Percentiles rank a stretch among this genome's conserved stretches.
phyloP scores from a whole-genome alignment of 2,329 filamentous ascomycete species.

The Arthroderma uncinatum region DNA sequence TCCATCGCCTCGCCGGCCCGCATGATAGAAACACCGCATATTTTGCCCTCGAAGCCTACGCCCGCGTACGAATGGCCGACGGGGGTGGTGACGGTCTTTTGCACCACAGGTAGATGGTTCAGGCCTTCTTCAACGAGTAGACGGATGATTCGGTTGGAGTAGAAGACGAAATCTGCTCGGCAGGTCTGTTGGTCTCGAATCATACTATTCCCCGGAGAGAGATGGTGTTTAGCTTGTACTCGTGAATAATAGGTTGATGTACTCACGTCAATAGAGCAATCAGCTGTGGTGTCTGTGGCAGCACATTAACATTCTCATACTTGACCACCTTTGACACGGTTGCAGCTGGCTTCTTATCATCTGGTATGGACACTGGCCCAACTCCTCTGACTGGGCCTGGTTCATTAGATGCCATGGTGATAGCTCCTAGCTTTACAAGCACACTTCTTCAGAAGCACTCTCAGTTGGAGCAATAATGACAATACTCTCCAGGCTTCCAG shows the following conservation, averaged over 20 bases:
- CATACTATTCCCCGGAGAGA: constrained; percentile 50
- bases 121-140: constrained; percentile 92
- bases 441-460: neutral
- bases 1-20: constrained; percentile 97
- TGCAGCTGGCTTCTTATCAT: constrained; percentile 68
- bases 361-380: constrained; percentile 66
- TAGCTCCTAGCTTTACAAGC: no score
- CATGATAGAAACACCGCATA: constrained; percentile 98
- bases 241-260: constrained; percentile 5
- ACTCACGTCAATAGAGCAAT: constrained; percentile 95
- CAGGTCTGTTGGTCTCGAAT: constrained; percentile 85
- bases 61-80: constrained; percentile 80
- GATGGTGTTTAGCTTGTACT: neutral
- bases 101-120: constrained; percentile 87
- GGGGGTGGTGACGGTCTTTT: constrained; percentile 80
- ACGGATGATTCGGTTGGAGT: constrained; percentile 95
- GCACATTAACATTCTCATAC: constrained; percentile 77
- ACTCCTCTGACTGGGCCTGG: constrained; percentile 40
- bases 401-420: constrained; percentile 9
- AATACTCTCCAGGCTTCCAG: neutral
- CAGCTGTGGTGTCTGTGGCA: constrained; percentile 88
- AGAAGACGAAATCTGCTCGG: constrained; percentile 96
- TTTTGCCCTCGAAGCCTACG: constrained; percentile 93
- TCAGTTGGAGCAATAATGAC: neutral
- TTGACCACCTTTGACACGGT: constrained; percentile 76